Base-by-base conservation (phyloP, 805 yeast species). In the Kluyveromyces nonfermentans region DNA sequence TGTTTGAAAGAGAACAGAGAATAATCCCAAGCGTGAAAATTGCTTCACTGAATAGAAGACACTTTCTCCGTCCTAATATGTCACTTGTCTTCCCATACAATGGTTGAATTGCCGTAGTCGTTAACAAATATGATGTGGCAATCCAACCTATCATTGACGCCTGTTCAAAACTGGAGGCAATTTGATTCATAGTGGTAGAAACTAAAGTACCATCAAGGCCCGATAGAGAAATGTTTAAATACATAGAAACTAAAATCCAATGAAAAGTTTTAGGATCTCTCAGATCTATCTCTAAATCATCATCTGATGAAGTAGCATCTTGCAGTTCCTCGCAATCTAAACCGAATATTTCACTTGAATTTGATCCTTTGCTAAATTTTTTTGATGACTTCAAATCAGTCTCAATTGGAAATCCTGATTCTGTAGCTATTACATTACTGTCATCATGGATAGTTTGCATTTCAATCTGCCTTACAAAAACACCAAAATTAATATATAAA, bases 61-160 rank as follows among this genome's bases (percentile, higher is more conserved):
- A 67, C 9, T 63, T 59, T 43, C 71, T 70, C 40, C 84, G 62
- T 6, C 84, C 83, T 48, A 73, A 66, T 18, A 84, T 74, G 50
- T 85, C 90, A 35, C 83, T 74, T 28, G 82, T 64, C 46, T 81
- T 75, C 4, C 90, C 93, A 44, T 78, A 80, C 20, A 84, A 57
- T 0, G 87, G 89, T 61, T 82, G 89, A 59, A 82, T 80, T 1
- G 85, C 84, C 3, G 85, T 75, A 47, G 77, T 78, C 1, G 89
- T 80, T 22, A 85, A 63, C 28, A 85, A 65, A 43, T 81, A 78
- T 1, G 85, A 74, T 0, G 88, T 77, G 3, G 88, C 87, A 2
- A 83, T 81, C 89, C 90, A 83, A 2, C 78, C 63, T 5, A 76
- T 64, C 43, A 70, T 55, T 15, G 71, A 68, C 34, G 78, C 66